phyloP scores from a whole-genome alignment of 192 early-diverging fungal genomes.

The Pecoramyces ruminantium region DNA sequence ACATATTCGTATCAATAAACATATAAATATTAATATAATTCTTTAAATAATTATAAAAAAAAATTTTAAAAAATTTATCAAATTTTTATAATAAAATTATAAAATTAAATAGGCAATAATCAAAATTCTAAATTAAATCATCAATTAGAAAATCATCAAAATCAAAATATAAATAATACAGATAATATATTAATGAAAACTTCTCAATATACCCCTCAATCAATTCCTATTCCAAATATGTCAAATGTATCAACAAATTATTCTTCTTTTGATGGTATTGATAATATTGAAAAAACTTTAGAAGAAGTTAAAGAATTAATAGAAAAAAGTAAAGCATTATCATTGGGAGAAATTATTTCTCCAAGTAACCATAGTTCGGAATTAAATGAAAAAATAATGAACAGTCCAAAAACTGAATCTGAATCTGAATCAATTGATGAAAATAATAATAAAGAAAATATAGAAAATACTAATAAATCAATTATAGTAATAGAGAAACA shows the following conservation, averaged over 20 bases:
- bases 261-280: neutral
- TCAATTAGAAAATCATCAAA: neutral
- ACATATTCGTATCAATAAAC: no score
- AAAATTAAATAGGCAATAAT: neutral
- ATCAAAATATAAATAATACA: neutral
- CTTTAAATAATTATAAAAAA: no score
- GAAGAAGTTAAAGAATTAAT: neutral
- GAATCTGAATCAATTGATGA: neutral
- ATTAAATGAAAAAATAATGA: neutral
- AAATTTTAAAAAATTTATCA: no score
- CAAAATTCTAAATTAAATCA: neutral
- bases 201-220: neutral
- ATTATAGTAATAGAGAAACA: neutral
- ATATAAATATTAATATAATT: no score
- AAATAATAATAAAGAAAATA: neutral
- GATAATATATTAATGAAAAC: neutral
- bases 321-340: neutral
- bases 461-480: no score
- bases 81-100: no score
- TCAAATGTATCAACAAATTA: neutral
- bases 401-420: neutral
- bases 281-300: neutral
- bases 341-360: neutral
- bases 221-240: neutral
- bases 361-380: neutral